Conservation (phyloP, 306 rosid species). For the Cicer arietinum region DNA sequence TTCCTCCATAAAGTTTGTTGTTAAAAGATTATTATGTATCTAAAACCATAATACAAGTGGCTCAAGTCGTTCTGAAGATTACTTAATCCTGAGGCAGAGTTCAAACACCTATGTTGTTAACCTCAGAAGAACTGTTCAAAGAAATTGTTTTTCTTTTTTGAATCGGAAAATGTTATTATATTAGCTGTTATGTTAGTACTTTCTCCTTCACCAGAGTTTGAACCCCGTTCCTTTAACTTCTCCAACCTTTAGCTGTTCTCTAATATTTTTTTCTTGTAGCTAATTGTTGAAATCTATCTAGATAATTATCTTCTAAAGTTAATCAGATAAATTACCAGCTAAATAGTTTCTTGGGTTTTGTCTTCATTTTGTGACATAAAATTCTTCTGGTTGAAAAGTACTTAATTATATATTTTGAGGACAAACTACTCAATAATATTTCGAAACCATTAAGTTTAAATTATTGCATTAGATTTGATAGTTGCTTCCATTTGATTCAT, state of each 20-base stretch:
- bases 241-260: no score
- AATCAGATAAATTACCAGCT: not conserved
- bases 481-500: slow-evolving; percentile 21
- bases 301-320: slow-evolving; percentile 22
- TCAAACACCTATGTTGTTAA: not conserved
- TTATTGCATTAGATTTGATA: slow-evolving; percentile 33
- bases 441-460: not conserved
- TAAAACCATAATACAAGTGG: not conserved
- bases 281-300: slow-evolving; percentile 6
- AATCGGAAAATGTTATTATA: no score
- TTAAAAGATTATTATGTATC: not conserved
- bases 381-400: not conserved
- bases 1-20: not conserved
- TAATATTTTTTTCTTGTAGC: not conserved
- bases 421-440: not conserved
- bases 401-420: slow-evolving; percentile 29
- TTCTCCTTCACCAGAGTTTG: no score
- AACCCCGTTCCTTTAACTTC: no score
- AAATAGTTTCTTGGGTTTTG: not conserved
- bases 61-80: not conserved
- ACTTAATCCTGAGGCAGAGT: not conserved
- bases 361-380: not conserved
- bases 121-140: not conserved
- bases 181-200: no score
- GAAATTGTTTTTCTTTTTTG: no score